A percentile compares a stretch with the other conserved stretches of the same genome.
Evolutionary conservation across 2,329 filamentous ascomycete genomes (phyloP).

Genomic region (Talaromyces sp.): DNA sequence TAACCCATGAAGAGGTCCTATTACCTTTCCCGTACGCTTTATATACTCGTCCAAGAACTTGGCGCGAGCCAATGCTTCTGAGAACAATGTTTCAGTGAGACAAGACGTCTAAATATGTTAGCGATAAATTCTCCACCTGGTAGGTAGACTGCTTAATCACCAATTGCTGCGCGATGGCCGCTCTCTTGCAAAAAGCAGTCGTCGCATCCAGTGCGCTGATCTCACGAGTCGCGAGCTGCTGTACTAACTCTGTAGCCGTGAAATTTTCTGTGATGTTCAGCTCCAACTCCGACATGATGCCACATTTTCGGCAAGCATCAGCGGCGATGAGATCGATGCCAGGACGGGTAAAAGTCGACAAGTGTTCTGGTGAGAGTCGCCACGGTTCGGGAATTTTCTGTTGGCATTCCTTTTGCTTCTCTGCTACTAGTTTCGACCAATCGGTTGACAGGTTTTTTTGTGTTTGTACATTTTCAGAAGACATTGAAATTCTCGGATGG

Average conservation of each 20-base stretch:
- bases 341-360: neutral
- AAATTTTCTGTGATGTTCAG: slow-evolving; percentile 6
- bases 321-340: neutral
- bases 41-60: slow-evolving; percentile 36
- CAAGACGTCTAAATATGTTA: slow-evolving; percentile 31
- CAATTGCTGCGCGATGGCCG: slow-evolving; percentile 29
- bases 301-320: neutral
- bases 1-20: slow-evolving; percentile 40
- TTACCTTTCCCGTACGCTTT: slow-evolving; percentile 23
- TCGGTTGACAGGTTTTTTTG: neutral
- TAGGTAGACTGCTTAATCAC: neutral
- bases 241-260: neutral
- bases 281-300: neutral
- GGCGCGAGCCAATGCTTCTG: slow-evolving; percentile 34
- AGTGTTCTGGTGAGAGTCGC: neutral
- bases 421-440: neutral
- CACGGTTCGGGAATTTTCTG: neutral
- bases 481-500: neutral
- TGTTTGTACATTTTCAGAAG: neutral
- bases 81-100: slow-evolving; percentile 39
- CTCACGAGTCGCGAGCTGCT: neutral
- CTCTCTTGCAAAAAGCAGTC: slow-evolving; percentile 41
- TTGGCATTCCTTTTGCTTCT: neutral
- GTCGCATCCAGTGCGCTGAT: slow-evolving; percentile 43
- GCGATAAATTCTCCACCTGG: neutral